A percentile compares a stretch with the other conserved stretches of the same genome.
Evolutionary conservation across 306 rosid genomes (phyloP).

Genomic region (Trifolium fragiferum): DNA sequence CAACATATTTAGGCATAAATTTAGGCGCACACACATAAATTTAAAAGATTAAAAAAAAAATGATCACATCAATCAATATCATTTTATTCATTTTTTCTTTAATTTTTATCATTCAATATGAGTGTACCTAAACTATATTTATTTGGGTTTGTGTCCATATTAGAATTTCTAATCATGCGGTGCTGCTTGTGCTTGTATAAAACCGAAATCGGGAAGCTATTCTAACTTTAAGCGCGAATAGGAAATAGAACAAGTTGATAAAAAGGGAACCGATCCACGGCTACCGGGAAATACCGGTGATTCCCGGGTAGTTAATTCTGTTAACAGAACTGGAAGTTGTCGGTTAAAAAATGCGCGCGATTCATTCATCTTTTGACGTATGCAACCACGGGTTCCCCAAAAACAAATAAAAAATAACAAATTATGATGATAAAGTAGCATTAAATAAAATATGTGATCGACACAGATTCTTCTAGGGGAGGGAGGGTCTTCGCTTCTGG

Average conservation of each 20-base stretch:
- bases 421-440: constrained; percentile 6
- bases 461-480: constrained; percentile 19
- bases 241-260: not conserved
- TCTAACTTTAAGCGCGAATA: constrained; percentile 9
- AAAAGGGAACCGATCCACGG: not conserved
- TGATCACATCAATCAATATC: no score
- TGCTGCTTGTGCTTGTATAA: constrained; percentile 38
- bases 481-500: not conserved
- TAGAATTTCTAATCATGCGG: no score
- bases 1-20: no score
- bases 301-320: not conserved
- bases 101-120: no score
- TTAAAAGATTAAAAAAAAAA: no score
- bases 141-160: no score
- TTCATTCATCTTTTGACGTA: not conserved
- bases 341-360: not conserved
- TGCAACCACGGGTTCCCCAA: not conserved
- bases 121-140: no score
- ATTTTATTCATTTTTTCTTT: no score
- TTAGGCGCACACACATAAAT: no score
- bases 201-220: constrained; percentile 6
- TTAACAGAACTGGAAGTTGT: constrained; percentile 30
- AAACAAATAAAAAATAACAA: not conserved
- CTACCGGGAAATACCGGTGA: constrained; percentile 35
- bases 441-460: constrained; percentile 26